Percentiles rank a stretch among this genome's conserved stretches.
These are phyloP conservation scores for Tinospora cordifolia DNA, from an alignment of 164 flowering plant species.

Conservation along the genomic window DNA sequence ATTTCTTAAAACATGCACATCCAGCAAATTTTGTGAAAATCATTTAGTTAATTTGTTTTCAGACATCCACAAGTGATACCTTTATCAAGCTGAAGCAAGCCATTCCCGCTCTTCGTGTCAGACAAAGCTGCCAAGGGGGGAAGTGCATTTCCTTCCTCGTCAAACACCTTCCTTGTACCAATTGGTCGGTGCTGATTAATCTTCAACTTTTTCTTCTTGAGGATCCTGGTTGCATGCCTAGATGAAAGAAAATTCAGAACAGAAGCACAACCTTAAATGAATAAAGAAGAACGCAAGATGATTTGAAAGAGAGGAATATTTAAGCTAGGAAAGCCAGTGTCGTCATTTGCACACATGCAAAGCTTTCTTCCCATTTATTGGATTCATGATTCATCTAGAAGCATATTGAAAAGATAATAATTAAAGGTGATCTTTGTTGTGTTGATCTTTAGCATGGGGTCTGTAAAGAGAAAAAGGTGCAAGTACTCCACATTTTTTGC, in stretches of 20 bases:
- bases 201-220: conserved; percentile 84
- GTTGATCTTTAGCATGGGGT: too few species aligned
- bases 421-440: background rate
- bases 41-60: background rate
- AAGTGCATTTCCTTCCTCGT: conserved; percentile 71
- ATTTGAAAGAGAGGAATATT: background rate
- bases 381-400: background rate
- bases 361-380: background rate
- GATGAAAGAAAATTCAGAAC: conserved; percentile 8
- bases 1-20: too few species aligned
- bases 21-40: background rate
- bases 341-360: background rate
- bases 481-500: background rate
- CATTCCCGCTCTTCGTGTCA: conserved; percentile 26
- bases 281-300: background rate
- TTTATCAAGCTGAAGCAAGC: conserved; percentile 37
- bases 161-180: conserved; percentile 73
- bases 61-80: conserved; percentile 25
- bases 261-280: background rate
- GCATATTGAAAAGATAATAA: background rate
- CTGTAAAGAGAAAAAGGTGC: too few species aligned
- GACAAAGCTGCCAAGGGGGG: conserved; percentile 71
- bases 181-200: conserved; percentile 70
- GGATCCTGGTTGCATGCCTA: conserved; percentile 52
- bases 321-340: background rate